phyloP scores from a whole-genome alignment of 495 filamentous ascomycete species.

The Jackrogersella multiformis region DNA sequence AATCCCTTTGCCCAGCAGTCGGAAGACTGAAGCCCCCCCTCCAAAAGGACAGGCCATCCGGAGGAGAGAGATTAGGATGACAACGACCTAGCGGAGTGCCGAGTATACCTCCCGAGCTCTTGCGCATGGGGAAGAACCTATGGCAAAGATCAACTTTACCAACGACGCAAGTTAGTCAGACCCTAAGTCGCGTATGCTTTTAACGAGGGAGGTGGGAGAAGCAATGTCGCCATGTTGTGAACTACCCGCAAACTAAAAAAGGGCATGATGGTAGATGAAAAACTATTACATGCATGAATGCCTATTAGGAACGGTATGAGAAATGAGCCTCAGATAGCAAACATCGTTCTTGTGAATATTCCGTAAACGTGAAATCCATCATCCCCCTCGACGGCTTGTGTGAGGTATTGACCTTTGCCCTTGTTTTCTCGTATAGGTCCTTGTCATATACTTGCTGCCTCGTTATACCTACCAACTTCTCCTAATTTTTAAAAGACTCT shows the following conservation, averaged over 20 bases:
- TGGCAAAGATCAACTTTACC: neutral
- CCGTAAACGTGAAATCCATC: neutral
- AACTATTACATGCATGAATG: neutral
- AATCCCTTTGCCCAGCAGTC: conserved; percentile 87
- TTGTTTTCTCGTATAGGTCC: too few species aligned
- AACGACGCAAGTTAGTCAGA: neutral
- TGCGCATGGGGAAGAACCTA: neutral
- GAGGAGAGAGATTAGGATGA: neutral
- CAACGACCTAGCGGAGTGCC: neutral
- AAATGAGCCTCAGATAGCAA: neutral
- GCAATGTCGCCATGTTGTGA: neutral
- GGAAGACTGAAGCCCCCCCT: conserved; percentile 52
- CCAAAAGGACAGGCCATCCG: neutral
- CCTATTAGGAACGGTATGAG: neutral
- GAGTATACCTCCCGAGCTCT: neutral
- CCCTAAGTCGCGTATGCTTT: neutral
- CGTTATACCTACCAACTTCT: too few species aligned
- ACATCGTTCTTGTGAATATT: neutral
- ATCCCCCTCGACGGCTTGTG: neutral
- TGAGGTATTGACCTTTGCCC: neutral
- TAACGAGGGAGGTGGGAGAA: neutral
- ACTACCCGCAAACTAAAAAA: neutral
- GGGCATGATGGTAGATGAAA: neutral
- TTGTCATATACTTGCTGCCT: too few species aligned
- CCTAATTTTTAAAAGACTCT: too few species aligned